Percentiles rank a stretch among this genome's conserved stretches.
Conservation (phyloP, 2,329 filamentous ascomycete genomes). For the Aspergillus udagawae region DNA sequence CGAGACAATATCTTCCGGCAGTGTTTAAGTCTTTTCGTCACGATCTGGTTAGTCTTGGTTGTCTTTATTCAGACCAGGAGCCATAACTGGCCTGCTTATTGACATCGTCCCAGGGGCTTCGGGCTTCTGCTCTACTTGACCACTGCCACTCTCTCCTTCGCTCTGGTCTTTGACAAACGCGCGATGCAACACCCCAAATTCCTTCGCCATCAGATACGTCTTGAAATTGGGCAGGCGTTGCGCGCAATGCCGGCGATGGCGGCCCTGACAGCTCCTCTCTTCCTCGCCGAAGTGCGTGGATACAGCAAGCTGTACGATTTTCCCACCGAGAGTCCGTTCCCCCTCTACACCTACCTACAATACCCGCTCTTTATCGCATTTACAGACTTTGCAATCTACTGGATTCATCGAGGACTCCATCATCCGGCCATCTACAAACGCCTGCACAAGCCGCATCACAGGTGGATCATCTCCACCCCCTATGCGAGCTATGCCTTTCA, state of each 20-base stretch:
- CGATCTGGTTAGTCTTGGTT: constrained; percentile 1
- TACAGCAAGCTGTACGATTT: constrained; percentile 82
- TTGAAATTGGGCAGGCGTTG: constrained; percentile 78
- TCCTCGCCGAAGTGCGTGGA: constrained; percentile 77
- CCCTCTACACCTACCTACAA: constrained; percentile 73
- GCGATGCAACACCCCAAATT: constrained; percentile 86
- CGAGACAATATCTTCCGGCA: constrained; percentile 6
- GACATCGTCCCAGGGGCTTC: background rate
- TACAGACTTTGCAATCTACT: constrained; percentile 85
- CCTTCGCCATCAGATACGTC: constrained; percentile 82
- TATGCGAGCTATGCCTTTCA: constrained; percentile 93
- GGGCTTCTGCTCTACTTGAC: constrained; percentile 7
- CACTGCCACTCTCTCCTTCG: constrained; percentile 6
- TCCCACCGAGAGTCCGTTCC: constrained; percentile 65
- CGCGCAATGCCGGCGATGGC: constrained; percentile 75
- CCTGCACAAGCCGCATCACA: constrained; percentile 96
- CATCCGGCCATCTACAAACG: constrained; percentile 75
- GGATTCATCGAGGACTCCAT: constrained; percentile 81
- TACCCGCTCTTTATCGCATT: constrained; percentile 84
- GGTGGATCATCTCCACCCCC: constrained; percentile 97
- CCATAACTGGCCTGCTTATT: background rate
- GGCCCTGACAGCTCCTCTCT: constrained; percentile 72
- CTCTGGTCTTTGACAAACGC: constrained; percentile 74
- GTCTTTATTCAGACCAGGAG: background rate
- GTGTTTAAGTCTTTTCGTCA: constrained; percentile 7